These are phyloP conservation scores for Sisymbrium altissimum DNA, from an alignment of 345 rosid species.

Conservation along the genomic window DNA sequence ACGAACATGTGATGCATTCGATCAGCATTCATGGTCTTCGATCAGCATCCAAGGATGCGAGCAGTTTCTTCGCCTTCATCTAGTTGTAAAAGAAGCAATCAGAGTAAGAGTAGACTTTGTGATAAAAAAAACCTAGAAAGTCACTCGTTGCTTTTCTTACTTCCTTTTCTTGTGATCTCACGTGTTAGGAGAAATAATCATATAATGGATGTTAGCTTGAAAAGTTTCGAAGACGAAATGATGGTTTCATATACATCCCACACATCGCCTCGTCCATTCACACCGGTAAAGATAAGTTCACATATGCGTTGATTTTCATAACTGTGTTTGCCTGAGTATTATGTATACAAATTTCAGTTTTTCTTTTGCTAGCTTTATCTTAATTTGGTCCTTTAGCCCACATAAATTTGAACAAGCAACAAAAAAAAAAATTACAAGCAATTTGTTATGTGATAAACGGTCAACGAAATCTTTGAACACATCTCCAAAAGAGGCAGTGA, in stretches of 20 bases:
- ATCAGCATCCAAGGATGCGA: constrained; percentile 7
- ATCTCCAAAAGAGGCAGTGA: background rate
- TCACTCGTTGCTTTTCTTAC: background rate
- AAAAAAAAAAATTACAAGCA: too few relatives aligned
- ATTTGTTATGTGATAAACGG: background rate
- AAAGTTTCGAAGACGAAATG: background rate
- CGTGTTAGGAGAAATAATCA: constrained; percentile 10
- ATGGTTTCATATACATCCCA: background rate
- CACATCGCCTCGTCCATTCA: background rate
- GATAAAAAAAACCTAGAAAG: background rate
- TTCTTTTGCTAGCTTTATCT: background rate
- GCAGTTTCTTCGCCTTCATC: background rate
- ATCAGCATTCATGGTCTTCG: too few relatives aligned
- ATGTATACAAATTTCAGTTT: too few relatives aligned
- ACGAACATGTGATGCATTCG: background rate
- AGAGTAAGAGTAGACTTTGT: background rate
- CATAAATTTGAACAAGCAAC: background rate
- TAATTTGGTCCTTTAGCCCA: background rate
- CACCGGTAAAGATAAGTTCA: background rate
- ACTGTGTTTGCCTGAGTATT: too few relatives aligned
- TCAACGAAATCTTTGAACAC: constrained; percentile 17
- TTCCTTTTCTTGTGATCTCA: background rate
- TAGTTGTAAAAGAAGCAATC: background rate
- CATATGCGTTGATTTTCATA: background rate
- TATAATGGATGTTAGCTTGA: background rate